Evolutionary conservation across 345 rosid genomes (phyloP).

Genomic region (Syzygium aqueum): DNA sequence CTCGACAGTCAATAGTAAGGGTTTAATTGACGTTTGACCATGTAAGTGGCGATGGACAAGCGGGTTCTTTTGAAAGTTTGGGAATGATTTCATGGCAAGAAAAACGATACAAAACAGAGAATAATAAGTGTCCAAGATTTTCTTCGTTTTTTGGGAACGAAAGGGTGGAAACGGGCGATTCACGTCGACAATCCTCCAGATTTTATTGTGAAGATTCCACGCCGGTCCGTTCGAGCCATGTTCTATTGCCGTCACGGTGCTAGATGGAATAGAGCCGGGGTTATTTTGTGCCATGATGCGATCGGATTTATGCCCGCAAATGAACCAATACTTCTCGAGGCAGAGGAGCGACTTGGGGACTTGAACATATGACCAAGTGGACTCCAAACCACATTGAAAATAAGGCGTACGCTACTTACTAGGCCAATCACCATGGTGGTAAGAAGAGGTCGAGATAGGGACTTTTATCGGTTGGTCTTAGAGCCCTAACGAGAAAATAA

Average conservation of each 20-base stretch:
- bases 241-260: neutral
- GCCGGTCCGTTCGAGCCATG: neutral
- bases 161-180: neutral
- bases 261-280: accelerated
- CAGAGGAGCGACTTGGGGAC: accelerated
- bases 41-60: neutral
- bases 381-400: neutral
- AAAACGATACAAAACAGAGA: neutral
- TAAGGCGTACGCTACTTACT: neutral
- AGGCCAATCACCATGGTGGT: neutral
- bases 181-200: too few species aligned
- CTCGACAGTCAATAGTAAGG: neutral
- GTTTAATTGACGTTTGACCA: neutral
- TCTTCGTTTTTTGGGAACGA: neutral
- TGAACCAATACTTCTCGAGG: neutral
- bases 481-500: neutral
- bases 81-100: neutral
- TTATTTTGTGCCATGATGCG: accelerated
- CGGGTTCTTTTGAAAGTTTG: neutral
- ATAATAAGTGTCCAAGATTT: neutral
- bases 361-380: accelerated
- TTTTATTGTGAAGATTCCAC: too few species aligned
- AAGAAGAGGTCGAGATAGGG: neutral
- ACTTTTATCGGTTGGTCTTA: neutral
- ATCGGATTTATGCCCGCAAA: accelerated